Evolutionary conservation across 2,329 filamentous ascomycete species (phyloP).

Genomic region (Diaporthe eres): DNA sequence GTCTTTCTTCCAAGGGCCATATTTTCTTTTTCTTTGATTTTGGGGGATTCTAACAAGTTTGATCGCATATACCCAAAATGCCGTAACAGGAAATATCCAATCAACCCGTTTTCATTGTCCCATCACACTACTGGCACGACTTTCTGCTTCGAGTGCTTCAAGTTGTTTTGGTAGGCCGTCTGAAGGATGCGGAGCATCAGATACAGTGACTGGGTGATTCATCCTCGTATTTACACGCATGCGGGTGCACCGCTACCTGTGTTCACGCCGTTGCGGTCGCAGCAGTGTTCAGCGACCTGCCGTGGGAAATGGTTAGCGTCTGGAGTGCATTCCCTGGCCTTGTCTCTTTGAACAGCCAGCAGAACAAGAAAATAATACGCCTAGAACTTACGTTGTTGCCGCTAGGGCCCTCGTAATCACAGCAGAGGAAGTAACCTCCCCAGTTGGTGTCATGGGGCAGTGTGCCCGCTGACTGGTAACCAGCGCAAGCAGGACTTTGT

Average conservation of each 20-base stretch:
- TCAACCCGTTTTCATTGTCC: too few species aligned
- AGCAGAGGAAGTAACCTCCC: not conserved
- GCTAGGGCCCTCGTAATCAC: constrained; percentile 1
- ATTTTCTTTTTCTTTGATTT: not conserved
- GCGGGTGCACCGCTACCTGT: constrained; percentile 8
- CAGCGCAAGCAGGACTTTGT: not conserved
- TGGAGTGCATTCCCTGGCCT: not conserved
- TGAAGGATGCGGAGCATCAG: not conserved
- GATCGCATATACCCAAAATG: not conserved
- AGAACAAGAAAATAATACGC: not conserved
- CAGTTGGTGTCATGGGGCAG: not conserved
- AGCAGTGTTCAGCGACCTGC: constrained; percentile 4
- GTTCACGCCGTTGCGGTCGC: constrained; percentile 4
- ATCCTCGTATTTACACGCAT: not conserved
- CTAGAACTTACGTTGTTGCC: not conserved
- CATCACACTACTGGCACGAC: not conserved
- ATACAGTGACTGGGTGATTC: too few species aligned
- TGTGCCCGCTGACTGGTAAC: not conserved
- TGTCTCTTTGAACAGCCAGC: not conserved
- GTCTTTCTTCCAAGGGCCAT: not conserved
- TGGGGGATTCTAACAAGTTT: not conserved
- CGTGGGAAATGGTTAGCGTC: not conserved
- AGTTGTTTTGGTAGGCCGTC: too few species aligned
- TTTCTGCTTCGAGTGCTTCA: not conserved
- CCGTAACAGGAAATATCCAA: too few species aligned